phyloP scores from a whole-genome alignment of 805 yeast species.

The Myxozyma monticola region DNA sequence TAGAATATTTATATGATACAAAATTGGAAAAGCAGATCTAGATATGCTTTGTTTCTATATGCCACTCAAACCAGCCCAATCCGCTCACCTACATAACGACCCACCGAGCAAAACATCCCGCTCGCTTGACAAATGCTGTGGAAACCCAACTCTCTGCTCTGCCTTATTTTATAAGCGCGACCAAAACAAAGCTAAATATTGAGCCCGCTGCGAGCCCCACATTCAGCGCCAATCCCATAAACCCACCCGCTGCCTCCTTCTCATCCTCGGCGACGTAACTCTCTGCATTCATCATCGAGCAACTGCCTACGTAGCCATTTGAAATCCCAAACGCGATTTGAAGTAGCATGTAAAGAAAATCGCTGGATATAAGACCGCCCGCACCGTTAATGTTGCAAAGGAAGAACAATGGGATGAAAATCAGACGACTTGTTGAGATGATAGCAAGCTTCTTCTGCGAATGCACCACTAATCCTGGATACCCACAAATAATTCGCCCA shows the following conservation, averaged over 20 bases:
- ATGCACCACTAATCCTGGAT: slow-evolving; percentile 29
- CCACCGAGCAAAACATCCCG: neutral
- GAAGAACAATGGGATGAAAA: slow-evolving; percentile 71
- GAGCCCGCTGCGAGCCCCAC: slow-evolving; percentile 81
- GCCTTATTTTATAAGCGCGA: slow-evolving; percentile 17
- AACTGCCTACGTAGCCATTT: slow-evolving; percentile 81
- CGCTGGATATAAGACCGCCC: slow-evolving; percentile 50
- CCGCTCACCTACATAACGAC: neutral
- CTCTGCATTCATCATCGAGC: slow-evolving; percentile 76
- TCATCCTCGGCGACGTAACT: slow-evolving; percentile 61
- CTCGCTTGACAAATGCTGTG: no score
- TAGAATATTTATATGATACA: no score
- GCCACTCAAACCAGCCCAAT: neutral
- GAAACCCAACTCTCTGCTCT: no score
- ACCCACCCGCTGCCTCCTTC: slow-evolving; percentile 92
- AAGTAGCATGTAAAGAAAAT: slow-evolving; percentile 61
- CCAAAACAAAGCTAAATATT: slow-evolving; percentile 57
- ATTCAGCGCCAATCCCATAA: slow-evolving; percentile 76
- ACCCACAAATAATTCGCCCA: slow-evolving; percentile 72
- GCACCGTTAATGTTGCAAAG: slow-evolving; percentile 58
- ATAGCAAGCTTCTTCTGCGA: slow-evolving; percentile 17
- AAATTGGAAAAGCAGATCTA: neutral
- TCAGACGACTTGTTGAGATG: slow-evolving; percentile 19
- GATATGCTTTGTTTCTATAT: neutral
- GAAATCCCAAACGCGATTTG: slow-evolving; percentile 83